Percentiles rank a stretch among this genome's conserved stretches.
Conservation (phyloP, 345 rosid species). For the Populus euphratica region DNA sequence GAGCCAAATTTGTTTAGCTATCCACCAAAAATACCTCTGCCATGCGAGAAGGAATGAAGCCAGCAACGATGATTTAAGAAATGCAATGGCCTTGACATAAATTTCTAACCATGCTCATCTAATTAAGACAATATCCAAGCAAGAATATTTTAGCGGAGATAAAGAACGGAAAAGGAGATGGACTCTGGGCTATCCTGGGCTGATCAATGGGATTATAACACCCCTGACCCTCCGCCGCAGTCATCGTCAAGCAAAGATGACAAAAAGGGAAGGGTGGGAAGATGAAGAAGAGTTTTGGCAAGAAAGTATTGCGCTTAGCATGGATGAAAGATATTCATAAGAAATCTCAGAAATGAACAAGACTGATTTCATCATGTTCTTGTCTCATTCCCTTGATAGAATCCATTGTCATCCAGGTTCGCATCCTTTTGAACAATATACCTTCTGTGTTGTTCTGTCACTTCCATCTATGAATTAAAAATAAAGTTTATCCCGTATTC, state of each 20-base stretch:
- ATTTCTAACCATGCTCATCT: neutral
- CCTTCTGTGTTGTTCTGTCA: neutral
- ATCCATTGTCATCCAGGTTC: neutral
- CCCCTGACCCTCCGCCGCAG: slow-evolving; percentile 36
- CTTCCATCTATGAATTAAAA: neutral
- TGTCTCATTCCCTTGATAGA: neutral
- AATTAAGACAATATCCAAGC: neutral
- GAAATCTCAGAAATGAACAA: slow-evolving; percentile 14
- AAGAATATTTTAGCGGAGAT: neutral
- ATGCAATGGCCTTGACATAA: neutral
- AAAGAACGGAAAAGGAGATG: slow-evolving; percentile 19
- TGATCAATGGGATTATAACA: slow-evolving; percentile 59
- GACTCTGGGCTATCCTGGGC: slow-evolving; percentile 64
- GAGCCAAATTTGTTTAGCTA: neutral
- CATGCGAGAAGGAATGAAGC: neutral
- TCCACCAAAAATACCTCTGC: slow-evolving; percentile 3
- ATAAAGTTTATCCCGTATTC: neutral
- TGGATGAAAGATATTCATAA: slow-evolving; percentile 33
- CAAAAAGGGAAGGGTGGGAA: slow-evolving; percentile 30
- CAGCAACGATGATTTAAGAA: neutral
- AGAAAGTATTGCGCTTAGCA: slow-evolving; percentile 13
- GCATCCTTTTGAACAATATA: neutral
- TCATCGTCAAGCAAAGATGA: slow-evolving; percentile 14
- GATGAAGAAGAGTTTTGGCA: slow-evolving; percentile 19
- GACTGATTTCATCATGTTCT: neutral